Conservation (phyloP, 2,329 filamentous ascomycete species). For the Alternaria tenuissima region DNA sequence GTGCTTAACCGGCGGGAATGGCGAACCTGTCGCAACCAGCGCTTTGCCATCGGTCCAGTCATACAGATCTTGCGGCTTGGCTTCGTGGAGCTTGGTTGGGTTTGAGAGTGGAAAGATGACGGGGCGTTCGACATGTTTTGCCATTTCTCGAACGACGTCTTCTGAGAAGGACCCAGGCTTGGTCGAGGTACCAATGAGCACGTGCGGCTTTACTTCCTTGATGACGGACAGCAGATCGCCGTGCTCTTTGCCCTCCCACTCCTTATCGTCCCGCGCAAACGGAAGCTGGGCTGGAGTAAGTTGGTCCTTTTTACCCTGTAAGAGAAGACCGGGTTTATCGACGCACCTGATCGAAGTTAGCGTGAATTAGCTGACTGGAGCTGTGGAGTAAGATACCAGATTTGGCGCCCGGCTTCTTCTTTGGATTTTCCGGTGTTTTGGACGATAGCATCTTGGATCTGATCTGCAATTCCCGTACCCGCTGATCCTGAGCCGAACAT, state of each 20-base stretch:
- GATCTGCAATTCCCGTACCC: constrained; percentile 85
- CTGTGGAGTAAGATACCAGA: constrained; percentile 66
- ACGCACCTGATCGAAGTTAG: constrained; percentile 66
- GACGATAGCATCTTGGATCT: constrained; percentile 80
- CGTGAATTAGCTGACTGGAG: too few relatives aligned
- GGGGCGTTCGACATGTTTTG: constrained; percentile 74
- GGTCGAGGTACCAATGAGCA: constrained; percentile 85
- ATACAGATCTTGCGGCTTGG: constrained; percentile 76
- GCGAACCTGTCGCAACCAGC: constrained; percentile 83
- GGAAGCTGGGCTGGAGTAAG: constrained; percentile 72
- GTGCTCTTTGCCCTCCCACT: constrained; percentile 68
- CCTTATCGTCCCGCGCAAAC: constrained; percentile 70
- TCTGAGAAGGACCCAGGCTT: constrained; percentile 78
- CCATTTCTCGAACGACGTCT: constrained; percentile 78
- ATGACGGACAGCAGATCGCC: constrained; percentile 72
- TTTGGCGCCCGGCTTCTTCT: constrained; percentile 79
- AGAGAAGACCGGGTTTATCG: constrained; percentile 80
- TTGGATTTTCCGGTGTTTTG: constrained; percentile 71
- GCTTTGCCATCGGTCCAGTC: constrained; percentile 81
- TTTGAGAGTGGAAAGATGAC: constrained; percentile 90
- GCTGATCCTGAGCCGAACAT: constrained; percentile 84
- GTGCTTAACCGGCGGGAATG: constrained; percentile 76
- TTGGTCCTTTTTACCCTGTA: constrained; percentile 66
- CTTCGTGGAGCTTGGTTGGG: constrained; percentile 84
- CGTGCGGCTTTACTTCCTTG: constrained; percentile 76